These are phyloP conservation scores for Dothidotthia symphoricarpi DNA, from an alignment of 2,329 filamentous ascomycete species.

Conservation along the genomic window DNA sequence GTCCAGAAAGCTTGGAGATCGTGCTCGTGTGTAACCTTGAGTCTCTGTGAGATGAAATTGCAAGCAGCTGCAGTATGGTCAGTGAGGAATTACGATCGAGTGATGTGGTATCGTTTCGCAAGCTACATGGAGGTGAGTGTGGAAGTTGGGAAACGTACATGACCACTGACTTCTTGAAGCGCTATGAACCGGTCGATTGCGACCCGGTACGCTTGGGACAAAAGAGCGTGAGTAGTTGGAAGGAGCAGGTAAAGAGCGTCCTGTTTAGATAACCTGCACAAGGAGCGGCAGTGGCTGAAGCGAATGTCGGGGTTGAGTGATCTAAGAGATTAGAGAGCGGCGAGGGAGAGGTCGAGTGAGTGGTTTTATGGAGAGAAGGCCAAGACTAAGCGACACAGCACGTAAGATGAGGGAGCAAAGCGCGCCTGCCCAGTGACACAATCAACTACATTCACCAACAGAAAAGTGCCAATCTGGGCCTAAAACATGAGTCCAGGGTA, in stretches of 20 bases:
- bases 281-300: conserved; percentile 19
- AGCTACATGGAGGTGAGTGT: not conserved
- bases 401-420: conserved; percentile 4
- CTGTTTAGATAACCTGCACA: conserved; percentile 22
- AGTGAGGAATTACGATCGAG: conserved; percentile 8
- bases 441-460: not conserved
- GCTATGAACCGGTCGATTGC: conserved; percentile 8
- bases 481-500: too few relatives aligned
- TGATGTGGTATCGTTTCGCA: not conserved
- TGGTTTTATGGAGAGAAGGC: conserved; percentile 9
- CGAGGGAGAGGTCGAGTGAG: conserved; percentile 6
- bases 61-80: conserved; percentile 10
- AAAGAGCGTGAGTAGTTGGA: conserved; percentile 20
- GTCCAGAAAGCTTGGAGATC: conserved; percentile 5
- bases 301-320: conserved; percentile 20
- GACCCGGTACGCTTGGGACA: conserved; percentile 18
- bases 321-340: conserved; percentile 13
- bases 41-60: conserved; percentile 5
- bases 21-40: conserved; percentile 8
- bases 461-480: not conserved
- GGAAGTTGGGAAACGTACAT: conserved; percentile 12
- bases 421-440: conserved; percentile 11
- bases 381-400: conserved; percentile 11
- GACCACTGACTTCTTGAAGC: conserved; percentile 3
- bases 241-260: conserved; percentile 24